Conservation (phyloP, 163 green algal species). For the Volvox carteri region DNA sequence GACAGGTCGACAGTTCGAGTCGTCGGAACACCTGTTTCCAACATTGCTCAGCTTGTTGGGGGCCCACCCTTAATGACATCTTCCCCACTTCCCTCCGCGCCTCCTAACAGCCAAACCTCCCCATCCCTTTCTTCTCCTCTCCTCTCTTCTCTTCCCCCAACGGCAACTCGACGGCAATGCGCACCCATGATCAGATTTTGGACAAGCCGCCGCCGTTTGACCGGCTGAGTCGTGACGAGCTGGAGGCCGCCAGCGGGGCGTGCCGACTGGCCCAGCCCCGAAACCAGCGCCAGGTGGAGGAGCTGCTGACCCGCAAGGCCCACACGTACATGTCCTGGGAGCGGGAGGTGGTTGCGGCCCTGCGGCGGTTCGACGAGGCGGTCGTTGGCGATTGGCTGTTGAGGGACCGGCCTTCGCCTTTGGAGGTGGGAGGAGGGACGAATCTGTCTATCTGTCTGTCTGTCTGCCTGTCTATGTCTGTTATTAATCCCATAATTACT, state of each 20-base stretch:
- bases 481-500: no score
- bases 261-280: background rate
- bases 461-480: background rate
- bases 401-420: background rate
- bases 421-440: background rate
- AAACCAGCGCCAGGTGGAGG: constrained; percentile 31
- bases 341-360: constrained; percentile 17
- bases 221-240: constrained; percentile 29
- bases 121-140: background rate
- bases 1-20: no score
- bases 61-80: no score
- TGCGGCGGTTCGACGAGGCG: background rate
- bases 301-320: background rate
- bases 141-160: background rate
- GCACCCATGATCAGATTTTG: constrained; percentile 25
- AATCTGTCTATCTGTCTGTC: no score
- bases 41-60: no score
- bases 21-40: no score
- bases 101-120: no score
- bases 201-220: constrained; percentile 40
- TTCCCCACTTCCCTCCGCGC: no score
- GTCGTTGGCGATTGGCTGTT: background rate
- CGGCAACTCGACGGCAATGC: background rate
- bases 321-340: constrained; percentile 40
- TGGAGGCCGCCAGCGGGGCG: background rate